phyloP scores from a whole-genome alignment of 345 rosid species.

The Microthlaspi erraticum region DNA sequence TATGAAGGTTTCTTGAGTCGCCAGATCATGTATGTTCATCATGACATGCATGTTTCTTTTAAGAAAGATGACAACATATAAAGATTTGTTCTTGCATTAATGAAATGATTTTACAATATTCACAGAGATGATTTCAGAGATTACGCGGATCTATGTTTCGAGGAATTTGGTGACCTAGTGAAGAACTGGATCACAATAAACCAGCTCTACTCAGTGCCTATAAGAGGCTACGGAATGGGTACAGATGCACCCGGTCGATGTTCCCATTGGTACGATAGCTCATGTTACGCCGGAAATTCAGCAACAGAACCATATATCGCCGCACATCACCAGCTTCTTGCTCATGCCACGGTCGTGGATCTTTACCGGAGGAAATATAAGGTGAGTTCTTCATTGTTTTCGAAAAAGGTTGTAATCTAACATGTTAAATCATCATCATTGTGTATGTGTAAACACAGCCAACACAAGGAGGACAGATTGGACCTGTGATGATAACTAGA shows the following conservation, averaged over 20 bases:
- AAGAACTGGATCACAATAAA: slow-evolving; percentile 55
- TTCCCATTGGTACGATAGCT: slow-evolving; percentile 21
- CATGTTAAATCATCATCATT: not conserved
- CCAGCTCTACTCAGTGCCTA: slow-evolving; percentile 40
- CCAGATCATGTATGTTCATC: slow-evolving; percentile 48
- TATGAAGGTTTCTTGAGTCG: slow-evolving; percentile 52
- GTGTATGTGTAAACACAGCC: not conserved
- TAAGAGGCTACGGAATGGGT: slow-evolving; percentile 40
- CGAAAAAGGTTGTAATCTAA: too few relatives aligned
- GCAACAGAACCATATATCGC: slow-evolving; percentile 29
- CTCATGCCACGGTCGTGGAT: slow-evolving; percentile 31
- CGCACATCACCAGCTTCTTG: slow-evolving; percentile 38
- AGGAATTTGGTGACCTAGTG: slow-evolving; percentile 48
- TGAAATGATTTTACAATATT: not conserved
- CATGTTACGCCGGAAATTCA: slow-evolving; percentile 43
- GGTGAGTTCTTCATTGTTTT: slow-evolving; percentile 2
- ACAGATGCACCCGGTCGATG: slow-evolving; percentile 53
- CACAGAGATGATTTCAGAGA: slow-evolving; percentile 47
- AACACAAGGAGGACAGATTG: slow-evolving; percentile 32
- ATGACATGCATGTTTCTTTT: too few relatives aligned
- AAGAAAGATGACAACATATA: not conserved
- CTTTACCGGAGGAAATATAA: slow-evolving; percentile 35
- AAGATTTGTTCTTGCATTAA: not conserved
- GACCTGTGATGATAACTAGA: slow-evolving; percentile 41
- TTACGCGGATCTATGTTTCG: slow-evolving; percentile 49